Conservation (phyloP, 352 stramenopile species). For the Globisporangium iwayamae region DNA sequence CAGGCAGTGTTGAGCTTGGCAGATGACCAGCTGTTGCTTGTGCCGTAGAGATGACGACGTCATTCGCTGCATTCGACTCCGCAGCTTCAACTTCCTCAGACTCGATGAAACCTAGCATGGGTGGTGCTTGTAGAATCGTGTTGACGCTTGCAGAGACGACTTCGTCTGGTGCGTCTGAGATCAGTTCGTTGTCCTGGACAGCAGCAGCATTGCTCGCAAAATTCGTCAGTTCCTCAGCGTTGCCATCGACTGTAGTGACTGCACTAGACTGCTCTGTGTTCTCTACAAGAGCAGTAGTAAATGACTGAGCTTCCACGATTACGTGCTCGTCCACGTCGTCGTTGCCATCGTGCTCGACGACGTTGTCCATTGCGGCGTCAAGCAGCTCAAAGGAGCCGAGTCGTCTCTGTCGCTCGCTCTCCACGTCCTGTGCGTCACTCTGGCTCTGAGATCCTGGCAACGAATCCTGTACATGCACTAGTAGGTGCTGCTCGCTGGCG, state of each 20-base stretch:
- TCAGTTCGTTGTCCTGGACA: background rate
- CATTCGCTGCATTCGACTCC: background rate
- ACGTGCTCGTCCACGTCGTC: slow-evolving; percentile 9
- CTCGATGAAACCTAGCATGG: background rate
- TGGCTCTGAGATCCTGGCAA: background rate
- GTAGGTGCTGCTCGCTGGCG: background rate
- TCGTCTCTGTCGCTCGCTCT: slow-evolving; percentile 8
- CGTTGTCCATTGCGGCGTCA: slow-evolving; percentile 15
- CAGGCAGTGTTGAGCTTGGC: background rate
- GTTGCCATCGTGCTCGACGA: slow-evolving; percentile 13
- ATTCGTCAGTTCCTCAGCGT: background rate
- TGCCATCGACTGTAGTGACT: background rate
- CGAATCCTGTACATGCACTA: background rate
- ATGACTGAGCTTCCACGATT: background rate
- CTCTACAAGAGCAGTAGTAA: no score
- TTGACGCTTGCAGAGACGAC: background rate
- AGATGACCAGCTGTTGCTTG: background rate
- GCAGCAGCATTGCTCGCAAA: background rate
- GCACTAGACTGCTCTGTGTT: background rate
- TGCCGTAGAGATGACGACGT: background rate
- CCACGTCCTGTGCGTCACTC: background rate
- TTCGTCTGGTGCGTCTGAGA: background rate
- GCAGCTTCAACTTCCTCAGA: background rate
- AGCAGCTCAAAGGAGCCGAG: slow-evolving; percentile 19
- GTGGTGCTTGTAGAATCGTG: background rate